Percentiles rank a stretch among this genome's conserved stretches.
Evolutionary conservation across 768 basidiomycete genomes (phyloP).

Genomic region (Collybia nuda): DNA sequence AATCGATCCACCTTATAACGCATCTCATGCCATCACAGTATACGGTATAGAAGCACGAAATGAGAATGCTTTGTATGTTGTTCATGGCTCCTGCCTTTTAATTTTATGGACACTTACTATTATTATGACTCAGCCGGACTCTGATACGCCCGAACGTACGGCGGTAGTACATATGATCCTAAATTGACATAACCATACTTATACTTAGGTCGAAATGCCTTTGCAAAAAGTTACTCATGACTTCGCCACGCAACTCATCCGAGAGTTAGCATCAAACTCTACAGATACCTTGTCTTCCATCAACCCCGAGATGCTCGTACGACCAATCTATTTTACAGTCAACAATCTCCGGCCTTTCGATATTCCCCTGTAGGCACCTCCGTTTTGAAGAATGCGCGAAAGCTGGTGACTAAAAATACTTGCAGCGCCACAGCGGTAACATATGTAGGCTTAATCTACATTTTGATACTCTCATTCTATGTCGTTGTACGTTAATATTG

Average conservation of each 20-base stretch:
- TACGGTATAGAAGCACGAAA: constrained; percentile 51
- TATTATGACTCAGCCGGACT: constrained; percentile 23
- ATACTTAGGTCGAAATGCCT: constrained; percentile 29
- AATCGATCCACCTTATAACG: constrained; percentile 45
- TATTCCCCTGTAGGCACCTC: constrained; percentile 46
- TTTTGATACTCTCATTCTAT: constrained; percentile 45
- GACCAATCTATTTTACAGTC: constrained; percentile 48
- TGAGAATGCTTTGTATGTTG: constrained; percentile 57
- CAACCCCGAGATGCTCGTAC: constrained; percentile 49
- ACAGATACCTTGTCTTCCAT: constrained; percentile 31
- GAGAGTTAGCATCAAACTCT: constrained; percentile 28
- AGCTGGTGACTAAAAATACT: not conserved
- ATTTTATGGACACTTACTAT: not conserved
- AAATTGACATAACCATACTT: not conserved
- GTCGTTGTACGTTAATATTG: constrained; percentile 30
- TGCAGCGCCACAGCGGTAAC: constrained; percentile 50
- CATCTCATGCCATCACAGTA: constrained; percentile 47
- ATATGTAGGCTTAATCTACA: constrained; percentile 55
- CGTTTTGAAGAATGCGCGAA: too few relatives aligned
- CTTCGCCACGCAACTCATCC: constrained; percentile 30
- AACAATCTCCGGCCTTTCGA: constrained; percentile 58
- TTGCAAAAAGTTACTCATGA: constrained; percentile 32
- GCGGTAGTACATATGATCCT: not conserved
- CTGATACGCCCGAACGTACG: constrained; percentile 31
- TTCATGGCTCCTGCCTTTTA: not conserved